A percentile compares a stretch with the other conserved stretches of the same genome.
Evolutionary conservation across 495 filamentous ascomycete genomes (phyloP).

Genomic region (Tuber microsphaerosporum): DNA sequence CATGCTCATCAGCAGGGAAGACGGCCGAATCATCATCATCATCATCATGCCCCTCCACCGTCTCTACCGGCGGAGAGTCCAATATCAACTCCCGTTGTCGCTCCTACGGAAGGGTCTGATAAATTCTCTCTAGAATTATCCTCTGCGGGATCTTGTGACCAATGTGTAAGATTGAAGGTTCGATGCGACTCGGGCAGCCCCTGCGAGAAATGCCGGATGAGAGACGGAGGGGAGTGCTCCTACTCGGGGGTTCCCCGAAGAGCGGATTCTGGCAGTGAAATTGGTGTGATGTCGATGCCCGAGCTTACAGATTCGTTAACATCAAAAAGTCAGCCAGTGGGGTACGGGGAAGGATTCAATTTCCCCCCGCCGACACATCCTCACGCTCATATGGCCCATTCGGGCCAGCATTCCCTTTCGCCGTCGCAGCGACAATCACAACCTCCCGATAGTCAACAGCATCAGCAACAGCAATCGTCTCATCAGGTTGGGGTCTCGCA

Average conservation of each 20-base stretch:
- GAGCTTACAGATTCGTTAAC: conserved; percentile 17
- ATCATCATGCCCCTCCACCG: conserved; percentile 49
- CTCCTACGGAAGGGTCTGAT: not conserved
- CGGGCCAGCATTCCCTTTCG: conserved; percentile 15
- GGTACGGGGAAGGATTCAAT: conserved; percentile 36
- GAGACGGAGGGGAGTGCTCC: conserved; percentile 34
- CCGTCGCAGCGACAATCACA: conserved; percentile 15
- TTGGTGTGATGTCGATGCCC: conserved; percentile 11
- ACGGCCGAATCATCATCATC: conserved; percentile 51
- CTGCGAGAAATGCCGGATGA: conserved; percentile 31
- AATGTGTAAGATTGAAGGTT: conserved; percentile 33
- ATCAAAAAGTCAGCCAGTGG: conserved; percentile 16
- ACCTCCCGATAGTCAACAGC: conserved; percentile 14
- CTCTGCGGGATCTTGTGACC: conserved; percentile 32
- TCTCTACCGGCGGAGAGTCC: conserved; percentile 24
- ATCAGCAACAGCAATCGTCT: conserved; percentile 15
- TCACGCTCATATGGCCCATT: conserved; percentile 37
- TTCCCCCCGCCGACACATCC: conserved; percentile 39
- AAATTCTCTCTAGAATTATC: conserved; percentile 10
- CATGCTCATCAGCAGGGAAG: conserved; percentile 75
- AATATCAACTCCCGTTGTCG: conserved; percentile 4
- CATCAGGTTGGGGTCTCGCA: not conserved
- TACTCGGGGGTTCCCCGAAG: conserved; percentile 31
- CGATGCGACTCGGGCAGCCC: conserved; percentile 34
- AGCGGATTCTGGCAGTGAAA: conserved; percentile 25